Base-by-base conservation (phyloP, 257 asterid species). In the Gentiana macrophylla region DNA sequence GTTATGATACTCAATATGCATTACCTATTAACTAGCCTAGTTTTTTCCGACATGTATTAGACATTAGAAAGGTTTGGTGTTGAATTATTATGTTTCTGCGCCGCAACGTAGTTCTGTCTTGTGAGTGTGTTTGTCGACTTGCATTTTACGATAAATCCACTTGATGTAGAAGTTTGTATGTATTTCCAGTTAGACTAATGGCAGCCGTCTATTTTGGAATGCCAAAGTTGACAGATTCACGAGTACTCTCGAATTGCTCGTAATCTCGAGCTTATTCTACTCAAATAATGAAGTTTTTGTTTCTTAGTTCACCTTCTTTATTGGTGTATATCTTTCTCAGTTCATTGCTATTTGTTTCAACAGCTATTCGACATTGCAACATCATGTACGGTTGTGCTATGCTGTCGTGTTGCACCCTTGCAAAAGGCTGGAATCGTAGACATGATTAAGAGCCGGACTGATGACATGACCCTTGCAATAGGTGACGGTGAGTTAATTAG, bases 401-500 rank as follows among this genome's bases (percentile, higher is more conserved):
- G 99, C 73, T 92, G 97, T 68, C 88, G 97, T 69, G 97, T 88
- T 71, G 97, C 97, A 59, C 97, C 99, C 62, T 68, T 92, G 77
- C 99, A 92, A 76, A 92, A 92, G 77, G 95, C 95, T 80, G 99
- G 99, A 68, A 83, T 88, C 60, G 99, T 92, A 67, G 94, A 88
- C 76, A 59, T 92, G 79, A 81, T 92, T 57, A 92, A 88, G 74
- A 77, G 86, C 54, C 85, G 94, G 58, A 92, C 94, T 35, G 94
- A 88, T 77, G 99, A 88, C 69, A 82, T 92, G 95, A 92, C 99
- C 49, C 84, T 92, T 48, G 99, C 99, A 66, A 85, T 92, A 52
- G 99, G 99, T 51, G 99, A 92, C 66, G 97, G 99, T 92, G 75
- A 79, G 95, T 81, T 54, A 4, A 49, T 58, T 56, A 24, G 24